Evolutionary conservation across 495 filamentous ascomycete species (phyloP).

Genomic region (Tuber magnatum): DNA sequence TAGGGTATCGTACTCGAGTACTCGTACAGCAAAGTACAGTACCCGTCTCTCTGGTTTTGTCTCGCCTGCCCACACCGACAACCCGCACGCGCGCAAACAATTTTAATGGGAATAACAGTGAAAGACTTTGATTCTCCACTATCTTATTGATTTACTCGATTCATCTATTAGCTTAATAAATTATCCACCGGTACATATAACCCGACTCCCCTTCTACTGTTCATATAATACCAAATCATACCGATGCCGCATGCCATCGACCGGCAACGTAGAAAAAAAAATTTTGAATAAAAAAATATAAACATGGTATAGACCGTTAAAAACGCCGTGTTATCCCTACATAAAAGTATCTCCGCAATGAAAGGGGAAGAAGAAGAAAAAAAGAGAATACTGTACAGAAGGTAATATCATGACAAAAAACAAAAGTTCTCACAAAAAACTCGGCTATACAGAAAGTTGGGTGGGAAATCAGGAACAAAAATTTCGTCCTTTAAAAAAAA

Average conservation of each 20-base stretch:
- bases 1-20: too few relatives aligned
- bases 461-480: neutral
- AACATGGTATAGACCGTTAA: conserved; percentile 1
- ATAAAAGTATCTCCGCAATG: neutral
- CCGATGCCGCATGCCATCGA: neutral
- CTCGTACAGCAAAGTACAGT: too few relatives aligned
- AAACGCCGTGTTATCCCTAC: conserved; percentile 10
- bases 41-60: too few relatives aligned
- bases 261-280: neutral
- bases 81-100: too few relatives aligned
- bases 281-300: neutral
- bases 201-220: neutral
- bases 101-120: too few relatives aligned
- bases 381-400: neutral
- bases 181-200: neutral
- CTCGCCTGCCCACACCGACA: too few relatives aligned
- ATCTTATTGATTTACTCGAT: neutral
- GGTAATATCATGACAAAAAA: neutral
- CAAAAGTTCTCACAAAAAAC: neutral
- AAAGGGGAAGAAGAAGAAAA: neutral
- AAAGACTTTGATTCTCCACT: too few relatives aligned
- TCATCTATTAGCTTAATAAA: neutral
- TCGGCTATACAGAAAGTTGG: neutral
- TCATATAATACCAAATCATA: neutral
- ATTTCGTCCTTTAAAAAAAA: too few relatives aligned